These are phyloP conservation scores for Astraeus odoratus DNA, from an alignment of 768 basidiomycete species.

Conservation along the genomic window DNA sequence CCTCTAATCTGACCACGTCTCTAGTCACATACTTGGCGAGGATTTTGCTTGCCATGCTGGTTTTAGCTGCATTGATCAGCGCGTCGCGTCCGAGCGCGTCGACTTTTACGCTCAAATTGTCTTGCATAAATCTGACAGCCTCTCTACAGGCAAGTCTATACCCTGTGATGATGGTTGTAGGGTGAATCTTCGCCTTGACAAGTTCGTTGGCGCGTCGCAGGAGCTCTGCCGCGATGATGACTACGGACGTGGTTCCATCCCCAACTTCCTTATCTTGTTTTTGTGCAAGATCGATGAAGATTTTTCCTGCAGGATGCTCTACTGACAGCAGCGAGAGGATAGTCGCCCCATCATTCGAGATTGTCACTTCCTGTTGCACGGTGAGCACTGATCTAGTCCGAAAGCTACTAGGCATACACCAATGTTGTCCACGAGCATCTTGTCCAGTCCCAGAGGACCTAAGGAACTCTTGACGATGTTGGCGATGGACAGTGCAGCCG, in stretches of 20 bases:
- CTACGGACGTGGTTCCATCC: conserved; percentile 98
- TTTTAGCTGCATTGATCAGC: conserved; percentile 93
- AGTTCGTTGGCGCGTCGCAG: conserved; percentile 95
- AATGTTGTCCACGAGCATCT: conserved; percentile 98
- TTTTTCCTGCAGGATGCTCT: conserved; percentile 94
- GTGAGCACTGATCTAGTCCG: conserved; percentile 7
- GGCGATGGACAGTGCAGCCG: conserved; percentile 93
- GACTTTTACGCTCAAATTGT: conserved; percentile 92
- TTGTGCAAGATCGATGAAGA: conserved; percentile 97
- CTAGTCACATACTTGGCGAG: conserved; percentile 75
- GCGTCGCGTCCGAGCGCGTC: conserved; percentile 89
- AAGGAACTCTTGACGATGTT: conserved; percentile 96
- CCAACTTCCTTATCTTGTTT: conserved; percentile 99
- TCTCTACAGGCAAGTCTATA: conserved; percentile 96
- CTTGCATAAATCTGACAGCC: conserved; percentile 96
- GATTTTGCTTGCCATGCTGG: conserved; percentile 98
- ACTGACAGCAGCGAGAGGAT: conserved; percentile 91
- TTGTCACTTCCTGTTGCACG: conserved; percentile 82
- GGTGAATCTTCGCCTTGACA: conserved; percentile 96
- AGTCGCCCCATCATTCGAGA: conserved; percentile 99
- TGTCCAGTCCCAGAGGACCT: conserved; percentile 91
- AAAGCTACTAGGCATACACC: conserved; percentile 52
- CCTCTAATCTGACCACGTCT: neutral
- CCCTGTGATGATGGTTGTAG: conserved; percentile 98
- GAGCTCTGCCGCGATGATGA: conserved; percentile 96